phyloP scores from a whole-genome alignment of 169 alveolate species.

The Plasmodium gonderi region DNA sequence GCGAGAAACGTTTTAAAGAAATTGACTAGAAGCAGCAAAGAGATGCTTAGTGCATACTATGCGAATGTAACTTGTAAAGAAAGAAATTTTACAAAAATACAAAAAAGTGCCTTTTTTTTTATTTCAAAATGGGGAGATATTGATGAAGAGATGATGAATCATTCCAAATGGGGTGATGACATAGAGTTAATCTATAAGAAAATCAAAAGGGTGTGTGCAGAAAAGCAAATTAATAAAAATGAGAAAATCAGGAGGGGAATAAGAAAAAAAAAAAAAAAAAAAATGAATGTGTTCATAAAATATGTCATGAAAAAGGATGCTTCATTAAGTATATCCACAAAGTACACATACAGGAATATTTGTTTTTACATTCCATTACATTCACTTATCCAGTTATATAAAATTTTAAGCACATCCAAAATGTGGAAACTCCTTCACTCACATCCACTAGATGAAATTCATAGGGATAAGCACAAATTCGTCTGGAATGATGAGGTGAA shows the following conservation, averaged over 20 bases:
- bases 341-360: background rate
- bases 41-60: background rate
- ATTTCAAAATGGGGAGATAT: background rate
- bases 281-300: background rate
- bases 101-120: background rate
- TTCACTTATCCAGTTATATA: background rate
- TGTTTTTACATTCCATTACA: slow-evolving; percentile 5
- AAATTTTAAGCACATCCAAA: background rate
- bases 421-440: background rate
- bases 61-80: background rate
- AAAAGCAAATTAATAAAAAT: background rate
- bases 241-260: no score
- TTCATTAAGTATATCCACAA: background rate
- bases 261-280: background rate
- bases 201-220: background rate
- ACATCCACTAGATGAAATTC: background rate
- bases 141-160: background rate
- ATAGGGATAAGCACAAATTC: background rate
- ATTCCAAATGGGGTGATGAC: background rate
- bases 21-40: background rate
- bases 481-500: background rate
- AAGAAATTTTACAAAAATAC: background rate
- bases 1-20: background rate
- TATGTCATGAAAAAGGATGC: background rate
- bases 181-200: background rate